A percentile compares a stretch with the other conserved stretches of the same genome.
Evolutionary conservation across 371 early-diverging fungal genomes (phyloP).

Genomic region (Mucor circinelloides): DNA sequence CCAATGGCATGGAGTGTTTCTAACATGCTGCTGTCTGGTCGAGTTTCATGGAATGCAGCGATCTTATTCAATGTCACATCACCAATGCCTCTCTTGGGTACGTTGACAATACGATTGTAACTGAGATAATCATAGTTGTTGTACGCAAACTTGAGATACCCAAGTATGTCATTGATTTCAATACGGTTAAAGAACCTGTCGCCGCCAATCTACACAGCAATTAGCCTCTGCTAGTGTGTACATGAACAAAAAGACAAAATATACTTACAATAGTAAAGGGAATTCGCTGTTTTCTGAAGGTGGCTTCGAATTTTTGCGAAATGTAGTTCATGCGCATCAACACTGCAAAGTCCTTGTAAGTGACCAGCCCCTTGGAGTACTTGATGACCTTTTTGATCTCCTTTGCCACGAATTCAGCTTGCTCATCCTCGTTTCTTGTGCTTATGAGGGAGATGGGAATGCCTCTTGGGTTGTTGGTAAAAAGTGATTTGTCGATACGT

Average conservation of each 20-base stretch:
- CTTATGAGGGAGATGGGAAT: constrained; percentile 35
- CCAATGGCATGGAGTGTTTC: neutral
- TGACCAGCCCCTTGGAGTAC: constrained; percentile 36
- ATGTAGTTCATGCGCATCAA: constrained; percentile 51
- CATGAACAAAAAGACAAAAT: neutral
- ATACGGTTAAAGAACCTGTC: constrained; percentile 45
- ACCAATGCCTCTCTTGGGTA: constrained; percentile 53
- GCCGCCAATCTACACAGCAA: constrained; percentile 41
- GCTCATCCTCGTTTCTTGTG: constrained; percentile 6
- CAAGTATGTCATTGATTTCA: constrained; percentile 49
- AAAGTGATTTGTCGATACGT: constrained; percentile 29
- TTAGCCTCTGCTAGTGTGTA: constrained; percentile 2
- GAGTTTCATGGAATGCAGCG: neutral
- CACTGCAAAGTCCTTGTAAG: constrained; percentile 57
- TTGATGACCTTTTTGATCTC: constrained; percentile 48
- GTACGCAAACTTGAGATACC: constrained; percentile 49
- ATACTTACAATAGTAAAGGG: constrained; percentile 52
- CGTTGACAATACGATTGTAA: constrained; percentile 46
- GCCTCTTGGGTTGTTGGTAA: constrained; percentile 39
- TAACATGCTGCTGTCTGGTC: neutral
- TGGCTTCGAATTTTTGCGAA: constrained; percentile 49
- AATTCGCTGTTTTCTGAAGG: constrained; percentile 41
- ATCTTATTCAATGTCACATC: constrained; percentile 37
- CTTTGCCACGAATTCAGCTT: constrained; percentile 48
- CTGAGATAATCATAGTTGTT: constrained; percentile 51